Evolutionary conservation across 2,329 filamentous ascomycete species (phyloP).

Genomic region (Penicillium sp.): DNA sequence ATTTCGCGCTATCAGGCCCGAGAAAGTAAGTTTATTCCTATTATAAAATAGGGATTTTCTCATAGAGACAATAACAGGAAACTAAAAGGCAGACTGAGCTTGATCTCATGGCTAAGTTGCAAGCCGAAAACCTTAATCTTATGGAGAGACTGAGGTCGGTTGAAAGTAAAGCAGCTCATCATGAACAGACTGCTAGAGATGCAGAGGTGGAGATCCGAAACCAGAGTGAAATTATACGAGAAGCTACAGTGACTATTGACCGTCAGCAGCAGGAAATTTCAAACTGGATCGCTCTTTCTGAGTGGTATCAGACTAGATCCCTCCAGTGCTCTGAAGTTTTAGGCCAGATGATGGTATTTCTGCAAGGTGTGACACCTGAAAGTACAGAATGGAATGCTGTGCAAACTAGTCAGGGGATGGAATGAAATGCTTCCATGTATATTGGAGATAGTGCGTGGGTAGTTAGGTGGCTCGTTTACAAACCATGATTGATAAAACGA

Average conservation of each 20-base stretch:
- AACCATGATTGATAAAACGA: too few species aligned
- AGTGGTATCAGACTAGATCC: not conserved
- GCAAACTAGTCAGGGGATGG: not conserved
- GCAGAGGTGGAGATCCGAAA: not conserved
- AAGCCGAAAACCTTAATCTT: not conserved
- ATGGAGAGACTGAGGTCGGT: not conserved
- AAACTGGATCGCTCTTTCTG: not conserved
- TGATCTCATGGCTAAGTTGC: not conserved
- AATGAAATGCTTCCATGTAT: too few species aligned
- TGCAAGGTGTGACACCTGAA: not conserved
- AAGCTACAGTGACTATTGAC: not conserved
- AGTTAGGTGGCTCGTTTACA: too few species aligned
- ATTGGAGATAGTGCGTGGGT: too few species aligned
- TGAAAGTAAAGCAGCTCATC: not conserved
- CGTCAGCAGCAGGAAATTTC: not conserved
- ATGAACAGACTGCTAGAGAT: not conserved
- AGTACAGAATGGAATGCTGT: not conserved
- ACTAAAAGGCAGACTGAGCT: not conserved
- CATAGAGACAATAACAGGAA: not conserved
- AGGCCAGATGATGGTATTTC: not conserved
- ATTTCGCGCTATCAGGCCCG: not conserved
- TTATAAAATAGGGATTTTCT: not conserved
- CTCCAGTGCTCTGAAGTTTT: not conserved
- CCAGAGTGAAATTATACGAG: not conserved
- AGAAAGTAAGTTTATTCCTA: not conserved